phyloP scores from a whole-genome alignment of 2,329 filamentous ascomycete species.

The Fusarium pseudograminearum region DNA sequence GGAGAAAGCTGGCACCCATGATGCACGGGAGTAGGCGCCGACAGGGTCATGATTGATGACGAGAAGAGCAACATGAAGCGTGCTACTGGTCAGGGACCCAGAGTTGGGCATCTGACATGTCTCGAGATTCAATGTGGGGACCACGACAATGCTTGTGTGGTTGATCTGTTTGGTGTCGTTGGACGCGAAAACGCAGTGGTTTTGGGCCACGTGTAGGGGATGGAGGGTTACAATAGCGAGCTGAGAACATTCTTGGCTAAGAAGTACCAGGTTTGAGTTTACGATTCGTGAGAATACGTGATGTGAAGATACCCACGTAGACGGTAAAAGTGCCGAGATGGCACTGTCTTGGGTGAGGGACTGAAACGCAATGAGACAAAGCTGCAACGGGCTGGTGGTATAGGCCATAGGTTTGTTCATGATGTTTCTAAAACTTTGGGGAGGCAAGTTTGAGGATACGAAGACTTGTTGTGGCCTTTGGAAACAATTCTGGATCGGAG shows the following conservation, averaged over 20 bases:
- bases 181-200: neutral
- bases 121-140: conserved; percentile 16
- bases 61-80: conserved; percentile 11
- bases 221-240: neutral
- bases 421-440: conserved; percentile 12
- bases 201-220: neutral
- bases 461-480: neutral
- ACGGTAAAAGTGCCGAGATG: conserved; percentile 18
- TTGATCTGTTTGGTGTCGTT: neutral
- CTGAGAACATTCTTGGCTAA: neutral
- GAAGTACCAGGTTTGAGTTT: neutral
- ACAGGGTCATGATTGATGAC: conserved; percentile 24
- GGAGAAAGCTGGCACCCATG: conserved; percentile 8
- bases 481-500: neutral
- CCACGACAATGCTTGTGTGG: neutral
- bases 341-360: conserved; percentile 27
- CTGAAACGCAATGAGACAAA: conserved; percentile 36
- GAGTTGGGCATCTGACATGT: conserved; percentile 8
- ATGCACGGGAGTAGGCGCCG: conserved; percentile 15
- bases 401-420: neutral
- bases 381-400: conserved; percentile 20
- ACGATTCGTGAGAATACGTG: neutral
- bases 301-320: neutral
- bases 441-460: neutral
- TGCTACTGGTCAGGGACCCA: conserved; percentile 22